Conservation (phyloP, 2,329 filamentous ascomycete genomes). For the Uncinocarpus reesii region DNA sequence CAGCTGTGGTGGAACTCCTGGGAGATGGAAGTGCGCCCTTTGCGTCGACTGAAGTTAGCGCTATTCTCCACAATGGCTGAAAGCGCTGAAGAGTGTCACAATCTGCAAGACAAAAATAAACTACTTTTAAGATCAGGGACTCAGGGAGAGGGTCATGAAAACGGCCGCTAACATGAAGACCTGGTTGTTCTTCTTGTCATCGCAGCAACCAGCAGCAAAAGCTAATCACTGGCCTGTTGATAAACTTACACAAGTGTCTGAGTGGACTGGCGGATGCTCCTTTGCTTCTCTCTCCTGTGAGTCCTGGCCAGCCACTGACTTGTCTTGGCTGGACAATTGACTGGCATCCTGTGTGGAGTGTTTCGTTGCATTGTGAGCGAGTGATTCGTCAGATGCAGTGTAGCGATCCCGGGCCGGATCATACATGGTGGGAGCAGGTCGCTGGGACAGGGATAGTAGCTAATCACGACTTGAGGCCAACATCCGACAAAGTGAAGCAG, state of each 20-base stretch:
- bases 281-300: not conserved
- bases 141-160: not conserved
- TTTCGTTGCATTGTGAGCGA: slow-evolving; percentile 16
- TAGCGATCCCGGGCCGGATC: slow-evolving; percentile 29
- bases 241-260: slow-evolving; percentile 2
- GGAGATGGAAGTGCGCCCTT: not conserved
- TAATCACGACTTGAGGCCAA: no score
- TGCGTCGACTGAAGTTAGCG: no score
- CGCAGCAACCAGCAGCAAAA: no score
- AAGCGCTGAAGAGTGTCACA: not conserved
- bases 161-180: no score
- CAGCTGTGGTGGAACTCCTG: not conserved
- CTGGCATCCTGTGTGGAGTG: slow-evolving; percentile 13
- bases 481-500: no score
- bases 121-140: not conserved
- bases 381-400: slow-evolving; percentile 21
- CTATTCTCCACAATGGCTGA: not conserved
- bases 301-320: not conserved
- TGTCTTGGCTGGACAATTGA: slow-evolving; percentile 12
- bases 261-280: not conserved
- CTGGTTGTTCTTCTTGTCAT: no score
- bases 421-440: slow-evolving; percentile 20
- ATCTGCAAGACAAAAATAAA: not conserved
- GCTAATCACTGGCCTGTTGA: no score
- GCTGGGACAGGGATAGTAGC: not conserved